Evolutionary conservation across 768 basidiomycete genomes (phyloP).

Genomic region (Phaffia tasmanica): DNA sequence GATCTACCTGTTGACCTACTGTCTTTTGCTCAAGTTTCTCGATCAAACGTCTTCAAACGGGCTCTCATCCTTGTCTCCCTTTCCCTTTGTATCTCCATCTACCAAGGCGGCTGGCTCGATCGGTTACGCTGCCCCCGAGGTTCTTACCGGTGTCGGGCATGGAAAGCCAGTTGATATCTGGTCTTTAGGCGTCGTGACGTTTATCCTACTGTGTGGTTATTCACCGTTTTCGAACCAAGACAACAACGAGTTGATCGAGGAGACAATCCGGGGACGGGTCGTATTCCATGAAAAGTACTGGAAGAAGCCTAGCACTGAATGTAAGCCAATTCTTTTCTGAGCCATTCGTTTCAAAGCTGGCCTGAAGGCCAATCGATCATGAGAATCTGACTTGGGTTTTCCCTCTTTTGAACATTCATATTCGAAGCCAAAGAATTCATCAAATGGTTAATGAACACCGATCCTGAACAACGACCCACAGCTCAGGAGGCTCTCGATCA

Average conservation of each 20-base stretch:
- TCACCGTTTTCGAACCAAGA: conserved; percentile 85
- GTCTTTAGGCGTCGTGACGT: conserved; percentile 94
- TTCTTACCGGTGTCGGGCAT: conserved; percentile 68
- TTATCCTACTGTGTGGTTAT: conserved; percentile 89
- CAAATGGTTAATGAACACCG: conserved; percentile 53
- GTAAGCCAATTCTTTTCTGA: neutral
- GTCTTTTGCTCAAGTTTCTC: no score
- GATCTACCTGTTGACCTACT: neutral
- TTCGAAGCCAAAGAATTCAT: conserved; percentile 73
- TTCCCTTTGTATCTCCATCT: neutral
- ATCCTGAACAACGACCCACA: conserved; percentile 61
- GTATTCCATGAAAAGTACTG: conserved; percentile 92
- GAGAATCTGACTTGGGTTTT: neutral
- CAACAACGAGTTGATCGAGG: conserved; percentile 57
- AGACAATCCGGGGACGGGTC: conserved; percentile 73
- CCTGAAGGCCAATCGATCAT: neutral
- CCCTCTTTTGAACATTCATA: neutral
- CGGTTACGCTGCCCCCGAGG: conserved; percentile 75
- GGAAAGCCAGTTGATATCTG: conserved; percentile 89
- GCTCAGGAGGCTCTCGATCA: conserved; percentile 59
- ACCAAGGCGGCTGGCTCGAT: conserved; percentile 34
- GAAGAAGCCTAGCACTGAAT: conserved; percentile 47
- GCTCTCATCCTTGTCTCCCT: neutral
- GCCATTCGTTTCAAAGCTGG: neutral
- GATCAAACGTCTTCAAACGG: no score